Conservation (phyloP, 495 filamentous ascomycete genomes). For the Amniculicola lignicola region DNA sequence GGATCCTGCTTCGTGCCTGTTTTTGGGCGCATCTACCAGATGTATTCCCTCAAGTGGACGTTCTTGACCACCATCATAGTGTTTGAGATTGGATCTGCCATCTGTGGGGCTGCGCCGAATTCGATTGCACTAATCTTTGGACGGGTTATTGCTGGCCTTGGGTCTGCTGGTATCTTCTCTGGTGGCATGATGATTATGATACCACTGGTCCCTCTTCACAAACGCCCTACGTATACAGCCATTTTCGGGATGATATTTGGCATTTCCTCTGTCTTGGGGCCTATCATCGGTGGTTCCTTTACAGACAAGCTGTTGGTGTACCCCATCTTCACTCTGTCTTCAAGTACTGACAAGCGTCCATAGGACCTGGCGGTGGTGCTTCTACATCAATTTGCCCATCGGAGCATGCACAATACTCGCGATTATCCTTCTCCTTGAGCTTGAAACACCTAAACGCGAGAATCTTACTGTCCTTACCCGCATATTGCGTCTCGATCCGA, state of each 20-base stretch:
- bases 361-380: slow-evolving; percentile 22
- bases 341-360: slow-evolving; percentile 17
- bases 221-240: neutral
- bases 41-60: slow-evolving; percentile 61
- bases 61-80: slow-evolving; percentile 50
- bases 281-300: slow-evolving; percentile 17
- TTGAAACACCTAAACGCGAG: slow-evolving; percentile 4
- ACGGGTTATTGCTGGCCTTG: slow-evolving; percentile 29
- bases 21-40: slow-evolving; percentile 75
- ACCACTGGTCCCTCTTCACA: neutral
- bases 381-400: slow-evolving; percentile 45
- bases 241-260: slow-evolving; percentile 3
- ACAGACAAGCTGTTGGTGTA: slow-evolving; percentile 15
- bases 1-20: slow-evolving; percentile 60
- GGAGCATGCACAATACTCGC: slow-evolving; percentile 34
- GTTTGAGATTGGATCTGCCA: slow-evolving; percentile 79
- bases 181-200: slow-evolving; percentile 13
- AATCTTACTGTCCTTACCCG: slow-evolving; percentile 32
- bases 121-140: slow-evolving; percentile 27
- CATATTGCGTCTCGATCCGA: slow-evolving; percentile 38
- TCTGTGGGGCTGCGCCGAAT: slow-evolving; percentile 46
- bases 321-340: slow-evolving; percentile 16
- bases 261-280: slow-evolving; percentile 10
- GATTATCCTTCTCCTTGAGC: slow-evolving; percentile 28
- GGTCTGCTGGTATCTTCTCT: slow-evolving; percentile 9